These are phyloP conservation scores for Termitomyces sp. DNA, from an alignment of 768 basidiomycete species.

Conservation along the genomic window DNA sequence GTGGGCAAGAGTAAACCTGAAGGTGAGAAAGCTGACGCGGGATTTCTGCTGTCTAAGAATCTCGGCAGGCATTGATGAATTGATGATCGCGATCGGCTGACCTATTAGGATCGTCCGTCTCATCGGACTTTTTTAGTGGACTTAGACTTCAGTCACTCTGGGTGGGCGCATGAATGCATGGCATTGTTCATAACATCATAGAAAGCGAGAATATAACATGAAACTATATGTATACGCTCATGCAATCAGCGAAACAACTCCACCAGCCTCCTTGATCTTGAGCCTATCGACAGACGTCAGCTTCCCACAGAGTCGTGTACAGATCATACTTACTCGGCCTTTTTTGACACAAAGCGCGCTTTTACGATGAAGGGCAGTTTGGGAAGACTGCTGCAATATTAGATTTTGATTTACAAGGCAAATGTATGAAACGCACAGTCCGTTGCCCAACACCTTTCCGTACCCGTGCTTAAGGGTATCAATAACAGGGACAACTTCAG, in stretches of 20 bases:
- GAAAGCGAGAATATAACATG: slow-evolving; percentile 25
- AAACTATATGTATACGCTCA: slow-evolving; percentile 40
- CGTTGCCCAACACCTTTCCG: slow-evolving; percentile 94
- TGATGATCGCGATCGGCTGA: slow-evolving; percentile 17
- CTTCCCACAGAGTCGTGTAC: not conserved
- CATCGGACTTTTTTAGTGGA: slow-evolving; percentile 9
- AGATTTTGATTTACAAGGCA: not conserved
- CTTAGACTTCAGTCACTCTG: not conserved
- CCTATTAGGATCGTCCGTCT: not conserved
- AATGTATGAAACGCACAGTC: slow-evolving; percentile 54
- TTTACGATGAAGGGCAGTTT: slow-evolving; percentile 96
- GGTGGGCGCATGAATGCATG: slow-evolving; percentile 16
- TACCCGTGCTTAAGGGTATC: slow-evolving; percentile 84
- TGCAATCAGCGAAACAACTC: slow-evolving; percentile 91
- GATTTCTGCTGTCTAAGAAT: slow-evolving; percentile 13
- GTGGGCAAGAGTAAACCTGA: slow-evolving; percentile 4
- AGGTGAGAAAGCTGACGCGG: slow-evolving; percentile 10
- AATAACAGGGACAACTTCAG: slow-evolving; percentile 91
- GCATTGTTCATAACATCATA: slow-evolving; percentile 27
- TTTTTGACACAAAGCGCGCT: slow-evolving; percentile 90
- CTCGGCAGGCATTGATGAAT: slow-evolving; percentile 7
- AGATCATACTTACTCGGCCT: slow-evolving; percentile 62
- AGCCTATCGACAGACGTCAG: slow-evolving; percentile 27
- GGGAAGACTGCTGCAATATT: slow-evolving; percentile 56
- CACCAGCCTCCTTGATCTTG: slow-evolving; percentile 93